Evolutionary conservation across 345 rosid genomes (phyloP), one percentile per base, ranked within the genome.

Genomic region (Eucalyptus regnans): DNA sequence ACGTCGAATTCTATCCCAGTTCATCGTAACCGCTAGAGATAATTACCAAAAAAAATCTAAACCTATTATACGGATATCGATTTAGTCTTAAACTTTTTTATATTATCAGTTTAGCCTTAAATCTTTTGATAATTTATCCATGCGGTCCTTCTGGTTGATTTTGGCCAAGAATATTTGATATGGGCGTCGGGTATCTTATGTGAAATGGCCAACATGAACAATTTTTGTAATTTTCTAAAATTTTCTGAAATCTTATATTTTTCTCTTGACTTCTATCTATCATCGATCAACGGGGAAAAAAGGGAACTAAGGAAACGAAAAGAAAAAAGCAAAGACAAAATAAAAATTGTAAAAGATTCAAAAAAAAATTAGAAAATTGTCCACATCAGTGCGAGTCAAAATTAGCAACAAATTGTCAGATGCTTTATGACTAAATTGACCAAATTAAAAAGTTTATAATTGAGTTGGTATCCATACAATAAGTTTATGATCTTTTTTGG

Each of bases 361-460:
- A 43, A 3, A 25, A 3, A 60, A 27, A 1, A 0, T 52, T 12
- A 5, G 2, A 62, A 62, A 62, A 62, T 12, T 27, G 4, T 62
- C 14, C 0, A 29, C 16, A 6, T 52, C 0, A 18, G 1, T 5
- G 1, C 4, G 0, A 0, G 2, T 29, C 8, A 27, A 62, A 62
- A 62, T 62, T 62, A 12, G 8, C 4, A 29, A 1, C 8, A 29
- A 6, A 62, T 62, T 62, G 2, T 12, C 2, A 6, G 0, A 29
- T 27, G 2, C 0, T 62, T 62, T 12, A 62, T 13, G 17, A 12
- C 8, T 29, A 62, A 62, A 62, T 62, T 62, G 8, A 12, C 0
- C 0, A 62, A 60, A 62, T 62, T 6, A 29, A 62, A 29, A 62
- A 27, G 0, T 1, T 60, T 29, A 62, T 12, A 0, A 62, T 6